Evolutionary conservation across 106 monocot species (phyloP), one percentile per base, ranked within the genome.

Genomic region (Cymbidium sinense): DNA sequence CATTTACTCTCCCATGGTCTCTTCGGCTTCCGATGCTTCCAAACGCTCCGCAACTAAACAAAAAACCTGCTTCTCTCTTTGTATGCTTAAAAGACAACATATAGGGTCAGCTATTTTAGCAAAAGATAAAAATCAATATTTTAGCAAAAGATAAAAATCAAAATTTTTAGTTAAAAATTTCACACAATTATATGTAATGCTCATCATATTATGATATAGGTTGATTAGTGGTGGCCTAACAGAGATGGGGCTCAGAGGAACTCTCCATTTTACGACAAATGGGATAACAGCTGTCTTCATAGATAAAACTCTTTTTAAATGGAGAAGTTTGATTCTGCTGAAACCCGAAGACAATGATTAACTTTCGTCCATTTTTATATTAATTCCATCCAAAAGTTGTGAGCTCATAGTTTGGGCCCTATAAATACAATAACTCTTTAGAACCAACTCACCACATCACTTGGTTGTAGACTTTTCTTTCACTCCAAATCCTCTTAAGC

Each of bases 351-450:
- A 2, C 67, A 34, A 67, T 28, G 4, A 67, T 67, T 33, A 33
- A 8, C 67, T 30, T 67, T 67, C 31, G 31, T 28, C n/a, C 28
- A 33, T 30, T 67, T 33, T 67, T 67, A 13, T 67, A 67, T 67
- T 2, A 31, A 33, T 67, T 67, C 67, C 28, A 67, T 67, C 17
- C 67, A 67, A 67, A 67, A 67, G 67, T 17, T 67, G 67, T 67
- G 67, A 67, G 31, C 28, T 67, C 67, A 67, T 1, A 33, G 20
- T 23, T 39, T 67, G 67, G 67, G 30, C 67, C 67, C 67, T 67
- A 67, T 67, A 67, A 30, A 33, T 67, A 67, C 15, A n/a, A 17
- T 5, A 33, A 30, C 13, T 31, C 33, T 67, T 23, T 1, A 67
- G 67, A 67, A 67, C 15, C 28, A 9, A 17, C 28, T 28, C 67